Evolutionary conservation across 2,329 filamentous ascomycete species (phyloP).

Genomic region (Raffaelea deltoideospora): DNA sequence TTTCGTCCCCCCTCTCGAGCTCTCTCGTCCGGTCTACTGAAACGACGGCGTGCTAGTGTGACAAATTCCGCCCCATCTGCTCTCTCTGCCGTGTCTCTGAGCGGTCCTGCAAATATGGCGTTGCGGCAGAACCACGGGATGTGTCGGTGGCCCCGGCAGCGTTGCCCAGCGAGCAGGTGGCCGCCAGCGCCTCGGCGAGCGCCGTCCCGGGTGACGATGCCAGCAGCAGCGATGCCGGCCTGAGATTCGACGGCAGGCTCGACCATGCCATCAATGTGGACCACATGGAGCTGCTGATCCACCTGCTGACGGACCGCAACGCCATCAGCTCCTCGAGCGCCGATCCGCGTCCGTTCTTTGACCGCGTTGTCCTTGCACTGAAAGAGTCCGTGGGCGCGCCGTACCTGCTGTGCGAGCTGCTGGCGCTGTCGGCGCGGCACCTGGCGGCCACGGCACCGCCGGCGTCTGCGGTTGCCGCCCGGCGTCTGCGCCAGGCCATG

Average conservation of each 20-base stretch:
- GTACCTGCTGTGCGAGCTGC: conserved; percentile 20
- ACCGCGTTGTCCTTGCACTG: conserved; percentile 10
- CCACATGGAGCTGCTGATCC: conserved; percentile 21
- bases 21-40: too few relatives aligned
- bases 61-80: conserved; percentile 15
- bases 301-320: conserved; percentile 12
- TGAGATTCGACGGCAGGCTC: background rate
- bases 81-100: conserved; percentile 14
- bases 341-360: conserved; percentile 8
- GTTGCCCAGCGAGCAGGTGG: background rate
- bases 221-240: background rate
- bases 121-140: conserved; percentile 1
- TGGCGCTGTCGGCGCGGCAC: conserved; percentile 21
- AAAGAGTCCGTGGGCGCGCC: conserved; percentile 13
- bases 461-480: conserved; percentile 10
- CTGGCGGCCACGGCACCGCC: conserved; percentile 5
- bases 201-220: background rate
- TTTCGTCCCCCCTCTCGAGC: background rate
- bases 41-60: too few relatives aligned
- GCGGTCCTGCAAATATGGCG: conserved; percentile 14
- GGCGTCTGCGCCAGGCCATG: conserved; percentile 13
- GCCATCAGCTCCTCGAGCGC: conserved; percentile 14
- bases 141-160: background rate
- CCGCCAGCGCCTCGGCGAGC: background rate
- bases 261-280: conserved; percentile 14